Conservation (phyloP, 2,329 filamentous ascomycete species). For the Cladosporium phlei region DNA sequence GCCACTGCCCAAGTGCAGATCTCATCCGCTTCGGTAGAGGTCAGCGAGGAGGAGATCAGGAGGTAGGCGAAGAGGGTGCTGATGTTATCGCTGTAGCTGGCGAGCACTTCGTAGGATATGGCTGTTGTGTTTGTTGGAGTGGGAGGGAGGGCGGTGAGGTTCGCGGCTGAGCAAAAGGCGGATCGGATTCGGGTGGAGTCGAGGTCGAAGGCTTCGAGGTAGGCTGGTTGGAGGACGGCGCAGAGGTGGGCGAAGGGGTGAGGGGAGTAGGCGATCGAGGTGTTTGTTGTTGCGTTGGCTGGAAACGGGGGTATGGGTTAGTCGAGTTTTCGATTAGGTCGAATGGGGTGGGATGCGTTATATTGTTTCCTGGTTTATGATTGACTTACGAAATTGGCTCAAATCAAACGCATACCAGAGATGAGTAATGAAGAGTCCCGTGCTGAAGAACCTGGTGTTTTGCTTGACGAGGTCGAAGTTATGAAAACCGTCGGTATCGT, state of each 20-base stretch:
- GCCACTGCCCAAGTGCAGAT: constrained; percentile 18
- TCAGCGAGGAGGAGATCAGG: constrained; percentile 18
- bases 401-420: constrained; percentile 21
- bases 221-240: constrained; percentile 21
- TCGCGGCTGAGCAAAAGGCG: constrained; percentile 19
- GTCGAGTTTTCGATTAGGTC: too few relatives aligned
- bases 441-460: constrained; percentile 17
- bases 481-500: not conserved
- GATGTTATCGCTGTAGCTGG: constrained; percentile 17
- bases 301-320: not conserved
- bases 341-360: too few relatives aligned
- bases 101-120: constrained; percentile 1
- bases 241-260: constrained; percentile 23
- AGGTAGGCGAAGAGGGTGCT: constrained; percentile 20
- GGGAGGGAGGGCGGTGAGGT: not conserved
- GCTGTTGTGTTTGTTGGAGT: not conserved
- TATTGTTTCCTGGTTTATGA: too few relatives aligned
- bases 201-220: constrained; percentile 23
- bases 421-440: constrained; percentile 23
- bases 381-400: constrained; percentile 1
- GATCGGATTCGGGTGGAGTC: constrained; percentile 18
- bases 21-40: constrained; percentile 12
- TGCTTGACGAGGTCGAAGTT: not conserved
- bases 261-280: constrained; percentile 11
- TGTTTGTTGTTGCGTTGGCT: constrained; percentile 1